Base-by-base conservation (phyloP, 2,329 filamentous ascomycete genomes). In the Ramularia collo-cygni region DNA sequence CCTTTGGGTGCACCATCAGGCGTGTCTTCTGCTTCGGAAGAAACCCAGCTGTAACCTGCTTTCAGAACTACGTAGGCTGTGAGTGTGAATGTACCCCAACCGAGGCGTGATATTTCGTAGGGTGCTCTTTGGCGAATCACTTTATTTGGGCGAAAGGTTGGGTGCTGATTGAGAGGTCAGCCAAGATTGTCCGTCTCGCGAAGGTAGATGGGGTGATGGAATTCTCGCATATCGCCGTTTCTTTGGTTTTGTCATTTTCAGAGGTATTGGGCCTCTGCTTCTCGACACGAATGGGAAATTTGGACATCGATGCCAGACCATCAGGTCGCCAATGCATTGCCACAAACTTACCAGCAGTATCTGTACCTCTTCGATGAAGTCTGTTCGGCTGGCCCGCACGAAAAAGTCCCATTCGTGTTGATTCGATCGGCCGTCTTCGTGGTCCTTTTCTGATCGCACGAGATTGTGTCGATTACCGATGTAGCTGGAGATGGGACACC, bases 381-480 rank as follows among this genome's bases (percentile, higher is more conserved):
- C 66, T 8, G 56, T 60, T 3, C 65, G 55, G n/a, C 61, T 65
- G 1, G 61, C 55, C n/a, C 57, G 47, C 4, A 70, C 64, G 46
- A 70, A 71, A 44, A 70, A 70, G 0, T 59, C 64, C 67, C 68
- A 71, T 21, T 65, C 59, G 44, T 70, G 68, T 40, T 57, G 48
- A 33, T 67, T 69, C n/a, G 29, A 37, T 21, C 47, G 13, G 32
- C 43, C n/a, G 18, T 42, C 30, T 27, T 32, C 21, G 37, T 28
- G 10, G 19, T 35, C n/a, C 8, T 38, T 28, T 19, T 12, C 34
- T 43, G 44, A 35, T n/a, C 50, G 36, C 3, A 62, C 47, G 8
- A 58, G 30, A 8, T 49, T 41, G 47, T 70, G 67, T 37, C 56
- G 58, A 38, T 70, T 70, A 12, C 68, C 68, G 36, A 70, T 64